Base-by-base conservation (phyloP, 371 early-diverging fungal genomes). In the Haplosporangium sp. region DNA sequence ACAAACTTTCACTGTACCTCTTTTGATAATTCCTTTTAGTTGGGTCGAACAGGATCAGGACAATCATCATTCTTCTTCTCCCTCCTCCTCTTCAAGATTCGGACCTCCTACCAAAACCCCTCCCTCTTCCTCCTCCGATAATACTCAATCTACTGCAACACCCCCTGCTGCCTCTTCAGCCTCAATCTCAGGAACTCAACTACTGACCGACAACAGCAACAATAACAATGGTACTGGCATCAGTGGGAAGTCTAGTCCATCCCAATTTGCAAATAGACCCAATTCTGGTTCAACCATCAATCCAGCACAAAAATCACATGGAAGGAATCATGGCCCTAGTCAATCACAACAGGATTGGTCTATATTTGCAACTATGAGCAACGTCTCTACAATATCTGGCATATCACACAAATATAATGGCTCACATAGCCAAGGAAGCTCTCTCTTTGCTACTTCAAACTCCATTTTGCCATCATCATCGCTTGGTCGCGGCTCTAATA, bases 321-420 rank as follows among this genome's bases (percentile, higher is more conserved):
- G 5, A 19, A n/a, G n/a, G 44, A 19, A 13, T 3, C 34, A 61
- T 27, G 38, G 44, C 13, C 60, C 42, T 10, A 56, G 63, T 20
- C 62, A 65, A 7, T 13, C 44, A 1, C 63, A 34, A 50, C 82
- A 68, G 37, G 82, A 75, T 17, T 81, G 82, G 82, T 81, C 82
- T 47, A 61, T 81, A 57, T 81, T 81, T 61, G 82, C 75, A 19
- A 81, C 72, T 27, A 81, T 81, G 82, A 81, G 72, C 53, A 74
- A 68, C 40, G 72, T 75, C 7, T 67, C 82, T 8, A 75, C 82
- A 3, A 19, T 81, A 6, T 74, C 82, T n/a, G 57, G 47, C 2
- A 15, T 65, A 27, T 35, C 63, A n/a, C 38, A 71, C n/a, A 69
- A 55, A 52, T 58, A 65, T 47, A 53, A 55, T 15, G 55, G 47